Evolutionary conservation across 2,329 filamentous ascomycete species (phyloP), one percentile per base, ranked within the genome.

Genomic region (Penicillium glabrum): DNA sequence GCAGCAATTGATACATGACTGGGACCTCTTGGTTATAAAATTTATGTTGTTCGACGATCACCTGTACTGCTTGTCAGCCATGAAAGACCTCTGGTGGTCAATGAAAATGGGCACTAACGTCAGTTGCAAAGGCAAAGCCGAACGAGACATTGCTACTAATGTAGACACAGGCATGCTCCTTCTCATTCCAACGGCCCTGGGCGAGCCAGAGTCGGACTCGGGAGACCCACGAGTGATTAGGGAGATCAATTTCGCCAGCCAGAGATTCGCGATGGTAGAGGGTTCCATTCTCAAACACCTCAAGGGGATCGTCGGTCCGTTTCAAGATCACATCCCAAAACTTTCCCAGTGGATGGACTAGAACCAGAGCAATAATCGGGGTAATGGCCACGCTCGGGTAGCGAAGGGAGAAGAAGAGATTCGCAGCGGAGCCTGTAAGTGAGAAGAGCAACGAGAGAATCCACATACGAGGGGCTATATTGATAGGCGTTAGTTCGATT

Each of bases 311-410:
- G 60, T 80, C 75, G 43, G 74, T 64, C 62, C 80, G 78, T 76
- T 91, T 92, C 23, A 95, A 76, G 5, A 87, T 49, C 53, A 83
- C 81, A 69, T 96, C 91, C 89, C 91, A 93, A 27, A 91, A 71
- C 24, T 90, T 83, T 58, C 91, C 91, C 53, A 96, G 83, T 2
- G 91, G 91, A 69, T 95, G 91, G 46, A 92, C 90, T 55, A 96
- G 85, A 57, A 77, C 64, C 31, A 67, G 58, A 21, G 64, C 64
- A 53, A 96, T 96, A 63, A 96, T 89, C 39, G 91, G 91, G 23
- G 90, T 93, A 69, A 96, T 93, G 59, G 89, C 89, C 72, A 96
- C 90, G 73, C 91, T 95, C 27, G 91, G 91, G 80, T 95, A 96
- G 83, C 91, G 84, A 71, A 96, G 80, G 35, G 90, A 93, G 79